These are phyloP conservation scores for Colletotrichum sp. DNA, from an alignment of 2,329 filamentous ascomycete genomes.

Conservation along the genomic window DNA sequence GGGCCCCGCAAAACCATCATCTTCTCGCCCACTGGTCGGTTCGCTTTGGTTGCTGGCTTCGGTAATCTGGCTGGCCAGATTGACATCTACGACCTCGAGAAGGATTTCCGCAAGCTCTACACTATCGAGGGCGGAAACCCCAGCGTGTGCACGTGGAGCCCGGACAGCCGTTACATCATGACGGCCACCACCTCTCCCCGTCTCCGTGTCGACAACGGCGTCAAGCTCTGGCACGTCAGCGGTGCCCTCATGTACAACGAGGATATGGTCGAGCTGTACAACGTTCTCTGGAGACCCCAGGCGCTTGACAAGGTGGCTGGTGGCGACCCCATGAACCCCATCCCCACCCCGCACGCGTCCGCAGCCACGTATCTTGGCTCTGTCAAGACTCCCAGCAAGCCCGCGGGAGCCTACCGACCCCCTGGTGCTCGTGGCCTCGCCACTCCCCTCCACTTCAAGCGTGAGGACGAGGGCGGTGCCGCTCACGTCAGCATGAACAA, in stretches of 20 bases:
- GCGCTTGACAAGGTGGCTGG: constrained; percentile 61
- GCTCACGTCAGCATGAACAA: constrained; percentile 85
- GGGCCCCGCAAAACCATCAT: constrained; percentile 92
- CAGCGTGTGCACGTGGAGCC: constrained; percentile 96
- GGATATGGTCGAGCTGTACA: constrained; percentile 93
- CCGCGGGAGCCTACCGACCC: constrained; percentile 94
- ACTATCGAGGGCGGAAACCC: constrained; percentile 96
- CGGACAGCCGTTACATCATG: constrained; percentile 93
- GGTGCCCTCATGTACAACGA: constrained; percentile 93
- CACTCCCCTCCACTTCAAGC: constrained; percentile 94
- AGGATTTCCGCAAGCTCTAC: constrained; percentile 89
- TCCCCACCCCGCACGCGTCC: constrained; percentile 82
- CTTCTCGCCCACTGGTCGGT: constrained; percentile 92
- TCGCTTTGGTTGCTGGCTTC: constrained; percentile 93
- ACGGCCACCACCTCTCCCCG: constrained; percentile 97
- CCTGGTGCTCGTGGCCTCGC: constrained; percentile 88
- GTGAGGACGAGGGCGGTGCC: constrained; percentile 93
- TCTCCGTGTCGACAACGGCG: constrained; percentile 93
- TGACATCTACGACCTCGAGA: constrained; percentile 95
- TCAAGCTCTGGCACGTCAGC: constrained; percentile 92
- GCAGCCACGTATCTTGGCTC: constrained; percentile 82
- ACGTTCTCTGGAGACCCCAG: constrained; percentile 86
- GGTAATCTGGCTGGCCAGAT: constrained; percentile 97
- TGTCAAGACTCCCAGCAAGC: constrained; percentile 94
- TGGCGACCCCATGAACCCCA: constrained; percentile 73